A percentile compares a stretch with the other conserved stretches of the same genome.
phyloP scores from a whole-genome alignment of 441 rosid species.

The Adansonia gregorii region DNA sequence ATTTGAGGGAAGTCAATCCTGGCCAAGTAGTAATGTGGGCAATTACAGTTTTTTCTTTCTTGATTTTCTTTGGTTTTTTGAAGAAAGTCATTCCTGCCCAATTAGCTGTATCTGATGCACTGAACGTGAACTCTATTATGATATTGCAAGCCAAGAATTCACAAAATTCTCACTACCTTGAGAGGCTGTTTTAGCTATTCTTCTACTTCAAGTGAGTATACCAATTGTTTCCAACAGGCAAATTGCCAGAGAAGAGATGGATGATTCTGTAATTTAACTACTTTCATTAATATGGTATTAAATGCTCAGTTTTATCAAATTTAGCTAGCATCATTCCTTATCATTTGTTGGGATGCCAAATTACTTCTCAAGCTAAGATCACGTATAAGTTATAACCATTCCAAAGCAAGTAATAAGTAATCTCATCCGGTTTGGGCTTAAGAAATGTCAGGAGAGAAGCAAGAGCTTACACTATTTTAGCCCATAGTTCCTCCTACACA shows the following conservation, averaged over 20 bases:
- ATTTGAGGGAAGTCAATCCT: not conserved
- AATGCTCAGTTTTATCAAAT: conserved; percentile 1
- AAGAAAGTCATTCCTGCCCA: not conserved
- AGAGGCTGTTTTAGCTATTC: not conserved
- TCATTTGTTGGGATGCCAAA: not conserved
- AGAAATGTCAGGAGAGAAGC: not conserved
- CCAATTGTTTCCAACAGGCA: not conserved
- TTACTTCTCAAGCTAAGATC: conserved; percentile 13
- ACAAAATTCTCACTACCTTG: not conserved
- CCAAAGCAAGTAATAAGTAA: not conserved
- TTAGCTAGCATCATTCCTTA: not conserved
- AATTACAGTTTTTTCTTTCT: conserved; percentile 4
- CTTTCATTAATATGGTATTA: not conserved
- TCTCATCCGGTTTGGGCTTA: not conserved
- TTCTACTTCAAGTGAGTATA: conserved; percentile 1
- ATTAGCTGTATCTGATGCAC: conserved; percentile 5
- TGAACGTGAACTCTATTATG: not conserved
- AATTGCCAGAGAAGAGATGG: not conserved
- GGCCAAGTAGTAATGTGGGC: not conserved
- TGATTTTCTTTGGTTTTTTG: not conserved
- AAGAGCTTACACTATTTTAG: not conserved
- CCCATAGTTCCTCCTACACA: not conserved
- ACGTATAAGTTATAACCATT: not conserved
- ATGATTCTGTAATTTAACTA: conserved; percentile 6
- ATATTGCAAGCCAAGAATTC: conserved; percentile 4